Percentiles rank a stretch among this genome's conserved stretches.
Conservation (phyloP, 371 early-diverging fungal genomes). For the Syncephalastrum monosporum region DNA sequence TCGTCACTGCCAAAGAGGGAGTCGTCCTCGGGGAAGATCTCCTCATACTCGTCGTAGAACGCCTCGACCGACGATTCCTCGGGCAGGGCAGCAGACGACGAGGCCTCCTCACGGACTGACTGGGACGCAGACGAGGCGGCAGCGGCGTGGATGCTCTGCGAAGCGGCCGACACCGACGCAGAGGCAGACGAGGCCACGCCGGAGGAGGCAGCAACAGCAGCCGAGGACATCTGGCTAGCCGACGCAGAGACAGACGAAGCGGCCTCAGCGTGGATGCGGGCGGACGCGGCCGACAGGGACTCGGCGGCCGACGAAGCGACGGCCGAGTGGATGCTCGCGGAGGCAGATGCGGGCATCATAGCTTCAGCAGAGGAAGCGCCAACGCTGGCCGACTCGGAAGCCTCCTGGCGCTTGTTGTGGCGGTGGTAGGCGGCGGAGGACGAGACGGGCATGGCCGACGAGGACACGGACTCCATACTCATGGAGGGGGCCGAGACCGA, state of each 20-base stretch:
- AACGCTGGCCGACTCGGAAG: background rate
- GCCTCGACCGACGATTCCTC: too few species aligned
- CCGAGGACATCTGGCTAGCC: too few species aligned
- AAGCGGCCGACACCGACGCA: background rate
- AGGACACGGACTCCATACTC: background rate
- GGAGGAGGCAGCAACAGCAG: background rate
- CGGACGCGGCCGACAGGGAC: background rate
- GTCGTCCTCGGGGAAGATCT: constrained; percentile 7
- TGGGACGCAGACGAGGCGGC: background rate
- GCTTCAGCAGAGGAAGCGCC: background rate
- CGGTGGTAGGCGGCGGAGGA: background rate
- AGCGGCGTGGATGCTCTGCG: background rate
- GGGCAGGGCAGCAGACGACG: too few species aligned
- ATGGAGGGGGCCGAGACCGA: constrained; percentile 7
- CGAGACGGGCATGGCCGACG: background rate
- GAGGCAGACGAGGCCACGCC: background rate
- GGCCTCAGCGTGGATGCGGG: background rate
- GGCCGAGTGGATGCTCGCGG: background rate
- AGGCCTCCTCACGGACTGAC: too few species aligned
- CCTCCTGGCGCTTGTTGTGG: constrained; percentile 6
- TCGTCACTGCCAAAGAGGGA: constrained; percentile 1
- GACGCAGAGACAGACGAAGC: background rate
- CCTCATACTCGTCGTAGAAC: background rate
- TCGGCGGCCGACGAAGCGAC: background rate
- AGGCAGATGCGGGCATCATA: background rate